Base-by-base conservation (phyloP, 495 filamentous ascomycete genomes). In the Aspergillus heteromorphus region DNA sequence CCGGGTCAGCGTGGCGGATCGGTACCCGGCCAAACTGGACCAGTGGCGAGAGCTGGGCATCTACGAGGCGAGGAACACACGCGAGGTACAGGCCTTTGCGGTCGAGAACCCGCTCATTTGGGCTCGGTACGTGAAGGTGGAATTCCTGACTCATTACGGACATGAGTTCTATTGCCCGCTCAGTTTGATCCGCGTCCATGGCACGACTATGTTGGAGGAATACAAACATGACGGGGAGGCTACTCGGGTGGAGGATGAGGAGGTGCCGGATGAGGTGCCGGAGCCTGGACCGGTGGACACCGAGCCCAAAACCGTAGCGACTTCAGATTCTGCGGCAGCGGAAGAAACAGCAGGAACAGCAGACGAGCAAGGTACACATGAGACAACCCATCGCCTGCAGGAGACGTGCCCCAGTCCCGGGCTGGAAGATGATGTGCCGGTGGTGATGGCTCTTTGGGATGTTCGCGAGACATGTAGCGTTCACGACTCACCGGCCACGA, bases 91-190 rank as follows among this genome's bases (percentile, higher is more conserved):
- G 69, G 88, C 93, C 0, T 98, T 98, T 63, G 73, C 92, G 21
- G 79, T 98, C 25, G 87, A 93, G 64, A 91, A 96, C 62, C 91
- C 93, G 34, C 83, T 91, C 50, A 96, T 97, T 42, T 98, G 93
- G 87, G 91, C 93, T 51, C 82, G 91, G 53, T 98, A 97, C 69
- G 65, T 98, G 21, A 81, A 88, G 30, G 81, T 97, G 56, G 93
- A 98, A 70, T 91, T 97, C 57, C 71, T 98, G 54, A 90, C 80
- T 6, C 93, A 98, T 65, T 97, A 92, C 71, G 93, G 93, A 11
- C 89, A 91, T 63, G 93, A 98, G 65, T 97, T 88, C 65, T 98
- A 92, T 71, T 98, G 93, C 57, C 93, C 93, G 2, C 70, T 98
- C 31, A 96, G 90, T 61, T 71, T 98, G 17, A 76, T 98, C 29